Conservation (phyloP, 345 rosid species). For the Melastoma malabathricum region DNA sequence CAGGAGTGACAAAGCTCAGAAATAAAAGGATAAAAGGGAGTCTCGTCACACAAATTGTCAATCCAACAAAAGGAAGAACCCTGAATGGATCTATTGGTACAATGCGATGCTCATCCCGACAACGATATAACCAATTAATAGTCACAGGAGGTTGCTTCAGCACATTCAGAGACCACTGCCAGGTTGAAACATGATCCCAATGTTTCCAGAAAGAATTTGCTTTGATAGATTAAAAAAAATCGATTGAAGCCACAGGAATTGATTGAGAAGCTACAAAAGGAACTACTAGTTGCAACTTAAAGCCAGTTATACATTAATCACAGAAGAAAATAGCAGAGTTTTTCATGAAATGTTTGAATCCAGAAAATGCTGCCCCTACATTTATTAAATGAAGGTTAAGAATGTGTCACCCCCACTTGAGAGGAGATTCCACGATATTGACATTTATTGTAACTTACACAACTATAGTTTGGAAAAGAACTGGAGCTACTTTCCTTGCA, state of each 20-base stretch:
- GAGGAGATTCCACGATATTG: no score
- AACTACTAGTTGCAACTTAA: no score
- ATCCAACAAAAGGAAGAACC: slow-evolving; percentile 86
- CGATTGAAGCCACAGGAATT: not conserved
- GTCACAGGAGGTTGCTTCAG: slow-evolving; percentile 76
- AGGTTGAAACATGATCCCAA: slow-evolving; percentile 1
- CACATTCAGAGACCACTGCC: slow-evolving; percentile 81
- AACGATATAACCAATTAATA: slow-evolving; percentile 67
- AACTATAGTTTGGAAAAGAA: no score
- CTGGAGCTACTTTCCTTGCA: not conserved
- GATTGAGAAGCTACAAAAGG: no score
- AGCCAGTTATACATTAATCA: no score
- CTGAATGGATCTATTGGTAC: slow-evolving; percentile 79
- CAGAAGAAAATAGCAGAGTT: no score
- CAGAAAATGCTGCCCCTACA: no score
- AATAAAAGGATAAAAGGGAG: slow-evolving; percentile 10
- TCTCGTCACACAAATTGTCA: slow-evolving; percentile 70
- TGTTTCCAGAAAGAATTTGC: not conserved
- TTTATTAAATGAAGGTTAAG: no score
- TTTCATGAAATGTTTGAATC: no score
- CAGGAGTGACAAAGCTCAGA: no score
- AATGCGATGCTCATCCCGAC: slow-evolving; percentile 90
- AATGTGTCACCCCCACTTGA: no score
- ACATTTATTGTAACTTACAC: no score
- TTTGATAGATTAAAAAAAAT: not conserved